Evolutionary conservation across 176 grass and related monocot genomes (phyloP).

Genomic region (Coix lacrymajobi): DNA sequence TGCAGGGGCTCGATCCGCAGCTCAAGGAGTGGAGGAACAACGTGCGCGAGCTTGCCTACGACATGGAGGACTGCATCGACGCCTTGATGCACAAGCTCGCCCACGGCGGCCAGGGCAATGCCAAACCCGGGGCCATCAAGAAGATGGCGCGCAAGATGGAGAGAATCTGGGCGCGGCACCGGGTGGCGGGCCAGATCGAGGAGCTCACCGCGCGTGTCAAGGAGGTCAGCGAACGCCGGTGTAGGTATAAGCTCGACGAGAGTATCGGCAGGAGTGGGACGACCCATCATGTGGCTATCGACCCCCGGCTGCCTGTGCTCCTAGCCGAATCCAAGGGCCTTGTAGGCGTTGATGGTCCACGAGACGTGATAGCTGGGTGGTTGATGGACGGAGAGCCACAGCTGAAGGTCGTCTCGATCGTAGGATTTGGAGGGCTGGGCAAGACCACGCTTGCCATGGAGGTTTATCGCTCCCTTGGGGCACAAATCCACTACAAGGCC

Average conservation of each 20-base stretch:
- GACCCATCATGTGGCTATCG: neutral
- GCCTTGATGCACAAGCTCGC: neutral
- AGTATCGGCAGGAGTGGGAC: neutral
- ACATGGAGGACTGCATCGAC: neutral
- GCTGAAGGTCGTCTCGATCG: neutral
- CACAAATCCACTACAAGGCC: neutral
- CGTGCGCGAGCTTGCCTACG: neutral
- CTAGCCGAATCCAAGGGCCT: neutral
- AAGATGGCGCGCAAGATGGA: neutral
- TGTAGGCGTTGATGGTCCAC: neutral
- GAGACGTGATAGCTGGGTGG: neutral
- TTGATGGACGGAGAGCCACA: neutral
- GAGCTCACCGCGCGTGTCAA: neutral
- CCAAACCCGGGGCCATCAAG: neutral
- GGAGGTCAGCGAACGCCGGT: neutral
- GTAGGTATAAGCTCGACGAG: neutral
- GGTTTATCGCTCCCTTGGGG: neutral
- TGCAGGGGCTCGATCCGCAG: neutral
- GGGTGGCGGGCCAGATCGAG: neutral
- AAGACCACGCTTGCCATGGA: neutral
- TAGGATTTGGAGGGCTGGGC: neutral
- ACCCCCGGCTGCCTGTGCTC: neutral
- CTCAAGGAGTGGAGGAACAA: neutral
- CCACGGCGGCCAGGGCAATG: neutral
- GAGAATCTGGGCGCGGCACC: neutral